Conservation (phyloP, 495 filamentous ascomycete genomes). For the Hypoxylon intermedium region DNA sequence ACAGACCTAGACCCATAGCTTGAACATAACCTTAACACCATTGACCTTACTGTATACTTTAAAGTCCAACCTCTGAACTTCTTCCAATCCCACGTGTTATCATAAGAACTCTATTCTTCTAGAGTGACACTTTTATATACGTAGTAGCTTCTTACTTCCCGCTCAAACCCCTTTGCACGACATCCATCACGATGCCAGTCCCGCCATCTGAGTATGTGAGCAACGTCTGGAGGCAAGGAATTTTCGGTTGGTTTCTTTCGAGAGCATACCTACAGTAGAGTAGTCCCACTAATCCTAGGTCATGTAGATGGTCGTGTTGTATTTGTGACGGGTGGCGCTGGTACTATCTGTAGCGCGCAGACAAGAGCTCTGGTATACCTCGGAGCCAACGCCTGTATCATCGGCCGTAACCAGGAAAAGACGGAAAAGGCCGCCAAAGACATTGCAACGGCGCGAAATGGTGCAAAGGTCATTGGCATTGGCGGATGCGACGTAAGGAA, state of each 20-base stretch:
- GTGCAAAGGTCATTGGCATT: constrained; percentile 84
- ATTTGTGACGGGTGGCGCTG: constrained; percentile 94
- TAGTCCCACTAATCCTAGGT: constrained; percentile 12
- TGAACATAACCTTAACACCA: too few species aligned
- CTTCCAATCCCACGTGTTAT: too few species aligned
- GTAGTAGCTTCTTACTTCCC: neutral
- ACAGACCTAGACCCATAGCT: too few species aligned
- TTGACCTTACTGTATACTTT: too few species aligned
- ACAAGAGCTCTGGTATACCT: constrained; percentile 89
- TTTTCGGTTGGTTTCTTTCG: constrained; percentile 67
- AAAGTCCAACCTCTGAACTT: too few species aligned
- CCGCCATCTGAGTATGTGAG: constrained; percentile 78
- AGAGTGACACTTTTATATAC: neutral
- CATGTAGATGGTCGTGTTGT: constrained; percentile 80
- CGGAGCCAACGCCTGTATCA: constrained; percentile 91
- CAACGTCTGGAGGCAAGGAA: constrained; percentile 80
- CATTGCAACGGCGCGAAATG: constrained; percentile 77
- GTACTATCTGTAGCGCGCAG: constrained; percentile 92
- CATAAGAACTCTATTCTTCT: neutral
- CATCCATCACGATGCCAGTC: constrained; percentile 63
- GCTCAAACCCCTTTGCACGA: neutral
- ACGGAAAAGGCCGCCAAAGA: constrained; percentile 80
- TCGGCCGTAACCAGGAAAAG: constrained; percentile 89
- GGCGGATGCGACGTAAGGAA: constrained; percentile 82
- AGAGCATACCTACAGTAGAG: neutral